Base-by-base conservation (phyloP, 2,329 filamentous ascomycete species). In the Fusarium buharicum region DNA sequence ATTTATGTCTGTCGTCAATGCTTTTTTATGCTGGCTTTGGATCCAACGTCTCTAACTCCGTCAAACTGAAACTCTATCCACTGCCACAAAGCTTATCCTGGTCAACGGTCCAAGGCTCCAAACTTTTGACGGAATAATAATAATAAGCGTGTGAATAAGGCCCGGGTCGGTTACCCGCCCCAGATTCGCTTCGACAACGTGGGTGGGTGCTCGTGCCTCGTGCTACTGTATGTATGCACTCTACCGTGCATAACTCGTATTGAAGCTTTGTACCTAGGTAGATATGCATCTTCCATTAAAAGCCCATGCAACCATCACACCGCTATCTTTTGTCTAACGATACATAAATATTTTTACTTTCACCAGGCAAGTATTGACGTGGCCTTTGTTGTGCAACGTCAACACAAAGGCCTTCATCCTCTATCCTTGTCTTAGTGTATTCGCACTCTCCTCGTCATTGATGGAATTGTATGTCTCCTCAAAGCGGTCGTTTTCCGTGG, bases 161-260 rank as follows among this genome's bases (percentile, higher is more conserved):
- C 22, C 41, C 41, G 52, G 55, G 68, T 70, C 68, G 62, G 57
- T 39, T 63, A 68, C 53, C 66, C 66, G 66, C 66, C 68, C 68
- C 67, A 54, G 63, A 67, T 64, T 67, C 59, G 53, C 67, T 60
- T 38, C 36, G 39, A 43, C 45, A 47, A 20, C 51, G n/a, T 40
- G 47, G 47, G 49, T 46, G 39, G 30, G 30, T 41, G 33, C 51
- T 50, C 17, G 48, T 55, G 36, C 39, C 30, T 6, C 36, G 38
- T 60, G 45, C 36, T 49, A 30, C 53, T 49, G 50, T 37, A 61
- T 56, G 59, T 60, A 61, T 36, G 53, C 62, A 64, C 58, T 60
- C 44, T 67, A 55, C 27, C 16, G 18, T 64, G 54, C 66, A 66
- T 50, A 44, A 45, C 57, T 63, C 50, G 43, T 37, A 37, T 18